phyloP scores from a whole-genome alignment of 2,329 filamentous ascomycete species.

The Coniella vitis region DNA sequence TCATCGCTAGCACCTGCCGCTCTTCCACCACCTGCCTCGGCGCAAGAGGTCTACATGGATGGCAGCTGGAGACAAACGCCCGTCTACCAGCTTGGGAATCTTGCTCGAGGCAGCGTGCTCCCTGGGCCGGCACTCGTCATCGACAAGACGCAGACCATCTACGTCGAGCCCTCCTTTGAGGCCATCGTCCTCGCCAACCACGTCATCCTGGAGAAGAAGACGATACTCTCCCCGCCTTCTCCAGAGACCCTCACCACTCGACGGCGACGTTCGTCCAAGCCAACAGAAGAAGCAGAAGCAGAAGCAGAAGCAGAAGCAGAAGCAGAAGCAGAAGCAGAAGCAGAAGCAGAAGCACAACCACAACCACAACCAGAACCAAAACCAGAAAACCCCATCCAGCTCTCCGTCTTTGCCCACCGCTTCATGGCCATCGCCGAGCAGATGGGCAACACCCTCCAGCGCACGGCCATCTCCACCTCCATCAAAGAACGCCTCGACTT shows the following conservation, averaged over 20 bases:
- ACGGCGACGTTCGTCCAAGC: too few relatives aligned
- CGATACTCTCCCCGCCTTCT: too few relatives aligned
- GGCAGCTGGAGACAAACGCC: slow-evolving; percentile 22
- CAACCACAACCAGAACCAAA: too few relatives aligned
- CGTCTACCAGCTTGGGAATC: slow-evolving; percentile 23
- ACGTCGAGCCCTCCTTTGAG: slow-evolving; percentile 22
- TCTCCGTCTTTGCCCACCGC: slow-evolving; percentile 48
- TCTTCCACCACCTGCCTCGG: slow-evolving; percentile 13
- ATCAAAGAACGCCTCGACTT: slow-evolving; percentile 38
- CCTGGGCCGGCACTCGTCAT: slow-evolving; percentile 17
- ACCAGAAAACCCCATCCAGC: slow-evolving; percentile 42
- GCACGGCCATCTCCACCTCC: slow-evolving; percentile 46
- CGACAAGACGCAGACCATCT: slow-evolving; percentile 26
- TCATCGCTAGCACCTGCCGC: too few relatives aligned
- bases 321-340: too few relatives aligned
- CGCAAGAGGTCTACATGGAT: slow-evolving; percentile 25
- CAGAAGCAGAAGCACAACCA: too few relatives aligned
- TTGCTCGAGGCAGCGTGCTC: slow-evolving; percentile 17
- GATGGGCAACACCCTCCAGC: slow-evolving; percentile 50
- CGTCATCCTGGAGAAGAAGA: slow-evolving; percentile 12
- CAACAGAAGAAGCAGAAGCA: too few relatives aligned
- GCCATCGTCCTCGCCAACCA: slow-evolving; percentile 25
- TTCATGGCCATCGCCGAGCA: slow-evolving; percentile 56
- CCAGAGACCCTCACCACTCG: too few relatives aligned
- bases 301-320: too few relatives aligned